Percentiles rank a stretch among this genome's conserved stretches.
These are phyloP conservation scores for Eremochloa ophiuroides DNA, from an alignment of 176 grass and related monocot species.

Conservation along the genomic window DNA sequence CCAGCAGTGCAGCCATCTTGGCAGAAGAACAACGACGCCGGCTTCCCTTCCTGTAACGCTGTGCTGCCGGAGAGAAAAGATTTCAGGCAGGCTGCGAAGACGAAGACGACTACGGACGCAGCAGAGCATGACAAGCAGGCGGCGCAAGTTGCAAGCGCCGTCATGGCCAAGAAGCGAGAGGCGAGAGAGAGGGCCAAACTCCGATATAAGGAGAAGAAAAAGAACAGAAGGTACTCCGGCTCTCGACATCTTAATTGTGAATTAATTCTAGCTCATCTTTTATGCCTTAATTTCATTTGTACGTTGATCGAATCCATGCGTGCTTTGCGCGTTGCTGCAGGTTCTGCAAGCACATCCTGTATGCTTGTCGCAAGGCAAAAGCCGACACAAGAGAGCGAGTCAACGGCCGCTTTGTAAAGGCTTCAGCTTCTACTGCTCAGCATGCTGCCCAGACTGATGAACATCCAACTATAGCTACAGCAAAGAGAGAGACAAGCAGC, in stretches of 20 bases:
- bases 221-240: conserved; percentile 19
- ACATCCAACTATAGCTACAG: background rate
- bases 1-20: background rate
- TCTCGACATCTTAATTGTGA: too few relatives aligned
- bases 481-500: background rate
- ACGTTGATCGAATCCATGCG: too few relatives aligned
- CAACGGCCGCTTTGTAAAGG: conserved; percentile 49
- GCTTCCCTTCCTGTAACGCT: conserved; percentile 2
- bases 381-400: conserved; percentile 33
- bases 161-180: conserved; percentile 18
- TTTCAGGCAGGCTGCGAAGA: background rate
- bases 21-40: background rate
- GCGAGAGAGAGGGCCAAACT: conserved; percentile 46
- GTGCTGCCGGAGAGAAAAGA: background rate
- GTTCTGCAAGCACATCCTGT: conserved; percentile 40
- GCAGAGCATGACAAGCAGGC: too few relatives aligned
- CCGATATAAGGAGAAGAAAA: conserved; percentile 52
- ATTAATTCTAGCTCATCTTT: too few relatives aligned
- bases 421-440: background rate
- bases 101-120: background rate
- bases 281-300: too few relatives aligned
- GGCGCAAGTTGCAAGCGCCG: background rate
- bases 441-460: background rate
- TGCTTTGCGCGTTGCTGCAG: too few relatives aligned
- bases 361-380: conserved; percentile 42